A percentile compares a stretch with the other conserved stretches of the same genome.
These are phyloP conservation scores for Leccinum broughii DNA, from an alignment of 768 basidiomycete genomes.

Conservation along the genomic window DNA sequence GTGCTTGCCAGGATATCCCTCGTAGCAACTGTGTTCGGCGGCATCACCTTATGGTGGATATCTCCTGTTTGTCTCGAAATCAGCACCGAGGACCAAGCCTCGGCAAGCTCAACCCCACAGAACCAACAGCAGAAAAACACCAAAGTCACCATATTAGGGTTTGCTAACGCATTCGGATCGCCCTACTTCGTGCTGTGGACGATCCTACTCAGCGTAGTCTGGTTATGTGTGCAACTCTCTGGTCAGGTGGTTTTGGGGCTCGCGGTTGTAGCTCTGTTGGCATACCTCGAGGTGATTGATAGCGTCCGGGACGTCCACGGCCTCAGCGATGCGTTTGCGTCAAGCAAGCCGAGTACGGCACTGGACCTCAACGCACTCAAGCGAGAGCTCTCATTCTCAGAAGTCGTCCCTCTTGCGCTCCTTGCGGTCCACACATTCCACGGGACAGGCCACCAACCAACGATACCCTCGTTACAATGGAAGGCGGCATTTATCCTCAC, in stretches of 20 bases:
- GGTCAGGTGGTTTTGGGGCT: slow-evolving; percentile 79
- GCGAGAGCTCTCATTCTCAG: slow-evolving; percentile 55
- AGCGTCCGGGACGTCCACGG: slow-evolving; percentile 70
- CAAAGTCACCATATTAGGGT: slow-evolving; percentile 71
- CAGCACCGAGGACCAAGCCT: slow-evolving; percentile 27
- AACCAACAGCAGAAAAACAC: slow-evolving; percentile 34
- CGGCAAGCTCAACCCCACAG: slow-evolving; percentile 6
- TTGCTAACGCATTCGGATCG: slow-evolving; percentile 87
- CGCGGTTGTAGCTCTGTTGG: slow-evolving; percentile 62
- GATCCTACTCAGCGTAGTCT: slow-evolving; percentile 57
- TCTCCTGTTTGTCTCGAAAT: slow-evolving; percentile 77
- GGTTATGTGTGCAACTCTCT: slow-evolving; percentile 65
- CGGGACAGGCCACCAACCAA: slow-evolving; percentile 89
- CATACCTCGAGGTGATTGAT: slow-evolving; percentile 80
- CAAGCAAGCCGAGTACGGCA: slow-evolving; percentile 46
- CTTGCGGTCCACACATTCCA: slow-evolving; percentile 79
- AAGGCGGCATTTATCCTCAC: slow-evolving; percentile 88
- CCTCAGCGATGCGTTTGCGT: slow-evolving; percentile 52
- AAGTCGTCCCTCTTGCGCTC: slow-evolving; percentile 72
- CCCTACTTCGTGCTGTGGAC: slow-evolving; percentile 84
- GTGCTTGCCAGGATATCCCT: slow-evolving; percentile 60
- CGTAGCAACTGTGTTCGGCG: slow-evolving; percentile 47
- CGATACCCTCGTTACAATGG: slow-evolving; percentile 91
- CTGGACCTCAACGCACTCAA: slow-evolving; percentile 31
- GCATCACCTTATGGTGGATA: slow-evolving; percentile 66